A percentile compares a stretch with the other conserved stretches of the same genome.
Evolutionary conservation across 2,329 filamentous ascomycete genomes (phyloP).

Genomic region (Cladophialophora carrionii): DNA sequence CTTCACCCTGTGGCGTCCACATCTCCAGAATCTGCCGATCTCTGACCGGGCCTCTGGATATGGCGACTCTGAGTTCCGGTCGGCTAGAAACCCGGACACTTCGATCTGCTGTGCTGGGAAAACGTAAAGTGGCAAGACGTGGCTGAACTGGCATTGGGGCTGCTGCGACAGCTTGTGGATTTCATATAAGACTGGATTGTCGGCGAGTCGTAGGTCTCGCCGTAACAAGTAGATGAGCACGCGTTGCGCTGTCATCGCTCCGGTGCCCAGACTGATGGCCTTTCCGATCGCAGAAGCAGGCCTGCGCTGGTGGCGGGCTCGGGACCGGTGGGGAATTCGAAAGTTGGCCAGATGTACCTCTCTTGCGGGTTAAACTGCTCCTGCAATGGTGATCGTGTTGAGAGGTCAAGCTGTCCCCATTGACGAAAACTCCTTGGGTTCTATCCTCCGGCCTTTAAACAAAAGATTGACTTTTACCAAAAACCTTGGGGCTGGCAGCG

Average conservation of each 20-base stretch:
- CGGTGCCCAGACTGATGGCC: neutral
- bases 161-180: constrained; percentile 54
- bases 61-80: constrained; percentile 55
- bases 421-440: neutral
- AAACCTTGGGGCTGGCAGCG: neutral
- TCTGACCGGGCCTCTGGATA: constrained; percentile 69
- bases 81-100: constrained; percentile 70
- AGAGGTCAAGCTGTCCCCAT: neutral
- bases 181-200: constrained; percentile 73
- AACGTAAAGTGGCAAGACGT: constrained; percentile 72
- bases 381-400: neutral
- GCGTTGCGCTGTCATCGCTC: constrained; percentile 41
- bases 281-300: neutral
- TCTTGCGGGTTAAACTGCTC: neutral
- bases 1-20: constrained; percentile 70
- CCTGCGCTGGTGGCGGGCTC: neutral
- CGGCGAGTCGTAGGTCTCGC: constrained; percentile 71
- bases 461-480: neutral
- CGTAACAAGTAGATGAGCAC: constrained; percentile 73
- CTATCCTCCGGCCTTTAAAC: neutral
- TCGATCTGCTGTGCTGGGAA: constrained; percentile 73
- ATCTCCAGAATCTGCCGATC: constrained; percentile 72
- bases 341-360: neutral
- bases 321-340: neutral
- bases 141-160: constrained; percentile 56